phyloP scores from a whole-genome alignment of 441 rosid species.

The Raphanus hybrid region DNA sequence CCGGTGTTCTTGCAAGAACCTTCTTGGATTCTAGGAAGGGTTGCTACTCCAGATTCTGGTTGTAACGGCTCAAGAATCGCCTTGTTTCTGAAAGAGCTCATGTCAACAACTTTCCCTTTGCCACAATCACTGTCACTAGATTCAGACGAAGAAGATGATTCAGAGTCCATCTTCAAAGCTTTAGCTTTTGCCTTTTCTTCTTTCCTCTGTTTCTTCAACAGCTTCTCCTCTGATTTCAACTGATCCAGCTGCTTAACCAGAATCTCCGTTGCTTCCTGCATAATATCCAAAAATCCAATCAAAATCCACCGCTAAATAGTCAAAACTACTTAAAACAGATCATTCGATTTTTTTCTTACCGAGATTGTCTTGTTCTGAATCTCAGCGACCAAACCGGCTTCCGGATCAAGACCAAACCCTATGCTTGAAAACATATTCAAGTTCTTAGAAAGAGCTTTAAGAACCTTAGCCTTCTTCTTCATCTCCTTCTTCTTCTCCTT shows the following conservation, averaged over 20 bases:
- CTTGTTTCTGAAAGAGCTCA: conserved; percentile 45
- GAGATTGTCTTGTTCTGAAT: conserved; percentile 36
- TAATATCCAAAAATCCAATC: conserved; percentile 10
- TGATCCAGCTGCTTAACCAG: conserved; percentile 54
- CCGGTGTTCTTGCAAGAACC: conserved; percentile 16
- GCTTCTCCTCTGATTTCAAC: conserved; percentile 64
- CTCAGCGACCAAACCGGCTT: conserved; percentile 42
- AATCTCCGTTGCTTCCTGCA: conserved; percentile 66
- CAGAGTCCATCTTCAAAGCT: conserved; percentile 39
- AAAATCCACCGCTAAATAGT: not conserved
- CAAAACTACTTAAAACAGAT: not conserved
- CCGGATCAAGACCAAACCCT: conserved; percentile 49
- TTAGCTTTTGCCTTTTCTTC: conserved; percentile 54
- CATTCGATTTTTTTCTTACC: conserved; percentile 6
- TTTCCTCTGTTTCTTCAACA: conserved; percentile 59
- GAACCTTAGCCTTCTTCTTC: conserved; percentile 58
- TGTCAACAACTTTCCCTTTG: conserved; percentile 52
- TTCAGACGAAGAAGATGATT: conserved; percentile 52
- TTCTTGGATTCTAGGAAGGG: conserved; percentile 23
- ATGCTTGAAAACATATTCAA: conserved; percentile 45
- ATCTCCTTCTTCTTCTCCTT: conserved; percentile 45
- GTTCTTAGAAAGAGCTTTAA: conserved; percentile 49
- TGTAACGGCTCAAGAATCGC: conserved; percentile 18
- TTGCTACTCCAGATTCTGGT: conserved; percentile 15
- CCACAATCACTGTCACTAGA: conserved; percentile 58